Evolutionary conservation across 306 rosid genomes (phyloP).

Genomic region (Cucurbita maxima): DNA sequence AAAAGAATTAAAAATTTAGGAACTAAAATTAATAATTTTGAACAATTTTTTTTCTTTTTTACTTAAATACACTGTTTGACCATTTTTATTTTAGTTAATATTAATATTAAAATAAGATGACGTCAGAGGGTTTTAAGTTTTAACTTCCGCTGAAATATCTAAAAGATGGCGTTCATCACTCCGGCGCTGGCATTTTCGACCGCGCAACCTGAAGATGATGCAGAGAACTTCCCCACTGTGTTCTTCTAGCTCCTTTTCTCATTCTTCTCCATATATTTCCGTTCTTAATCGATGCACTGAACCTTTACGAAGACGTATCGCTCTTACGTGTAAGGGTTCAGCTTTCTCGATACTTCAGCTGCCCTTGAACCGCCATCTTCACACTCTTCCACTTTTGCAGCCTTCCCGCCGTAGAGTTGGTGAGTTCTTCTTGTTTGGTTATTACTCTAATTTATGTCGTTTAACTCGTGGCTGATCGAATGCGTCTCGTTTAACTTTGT

Average conservation of each 20-base stretch:
- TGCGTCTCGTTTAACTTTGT: background rate
- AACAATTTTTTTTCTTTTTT: too few species aligned
- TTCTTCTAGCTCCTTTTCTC: constrained; percentile 15
- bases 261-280: constrained; percentile 12
- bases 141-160: background rate
- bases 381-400: constrained; percentile 15
- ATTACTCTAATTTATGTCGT: background rate
- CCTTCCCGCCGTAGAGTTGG: constrained; percentile 28
- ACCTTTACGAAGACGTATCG: constrained; percentile 11
- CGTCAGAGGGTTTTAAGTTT: too few species aligned
- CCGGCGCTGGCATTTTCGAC: background rate
- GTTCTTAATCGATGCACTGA: constrained; percentile 15
- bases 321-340: background rate
- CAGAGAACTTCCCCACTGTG: constrained; percentile 27
- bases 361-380: constrained; percentile 15
- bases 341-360: constrained; percentile 9
- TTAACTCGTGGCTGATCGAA: background rate
- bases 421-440: constrained; percentile 8
- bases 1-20: too few species aligned
- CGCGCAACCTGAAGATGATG: constrained; percentile 4
- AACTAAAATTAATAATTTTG: too few species aligned
- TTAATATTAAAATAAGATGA: too few species aligned
- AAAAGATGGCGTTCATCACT: background rate
- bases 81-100: too few species aligned
- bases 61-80: too few species aligned